These are phyloP conservation scores for Trichoderma endophyticum DNA, from an alignment of 2,329 filamentous ascomycete genomes.

Conservation along the genomic window DNA sequence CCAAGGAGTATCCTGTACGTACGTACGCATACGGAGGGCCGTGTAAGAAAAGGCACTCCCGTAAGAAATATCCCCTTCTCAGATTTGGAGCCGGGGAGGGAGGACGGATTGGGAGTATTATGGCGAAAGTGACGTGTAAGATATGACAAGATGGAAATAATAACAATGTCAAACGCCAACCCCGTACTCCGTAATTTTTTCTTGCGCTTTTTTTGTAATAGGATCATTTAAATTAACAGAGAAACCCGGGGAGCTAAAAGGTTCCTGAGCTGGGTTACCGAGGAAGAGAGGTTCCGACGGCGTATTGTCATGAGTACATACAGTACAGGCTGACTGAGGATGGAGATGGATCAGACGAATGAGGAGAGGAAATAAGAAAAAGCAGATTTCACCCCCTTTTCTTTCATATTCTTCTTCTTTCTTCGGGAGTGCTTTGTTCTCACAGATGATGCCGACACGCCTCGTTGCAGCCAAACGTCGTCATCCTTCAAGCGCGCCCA, in stretches of 20 bases:
- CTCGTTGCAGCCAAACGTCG: background rate
- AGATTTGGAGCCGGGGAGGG: background rate
- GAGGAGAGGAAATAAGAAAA: background rate
- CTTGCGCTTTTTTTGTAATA: background rate
- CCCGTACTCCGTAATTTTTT: background rate
- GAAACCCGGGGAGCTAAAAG: background rate
- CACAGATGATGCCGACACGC: background rate
- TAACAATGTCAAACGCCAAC: background rate
- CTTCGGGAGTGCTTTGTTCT: background rate
- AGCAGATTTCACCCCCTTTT: background rate
- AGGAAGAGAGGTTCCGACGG: background rate
- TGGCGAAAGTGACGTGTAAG: conserved; percentile 3
- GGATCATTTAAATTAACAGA: background rate
- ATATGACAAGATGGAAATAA: conserved; percentile 2
- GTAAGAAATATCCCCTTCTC: background rate
- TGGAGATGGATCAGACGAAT: background rate
- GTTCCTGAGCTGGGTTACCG: background rate
- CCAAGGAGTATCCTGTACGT: background rate
- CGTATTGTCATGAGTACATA: background rate
- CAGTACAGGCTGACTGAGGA: background rate
- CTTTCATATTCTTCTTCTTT: background rate
- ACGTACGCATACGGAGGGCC: background rate
- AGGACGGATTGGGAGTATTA: background rate
- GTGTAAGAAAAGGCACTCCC: background rate
- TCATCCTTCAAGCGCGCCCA: background rate